Evolutionary conservation across 2,329 filamentous ascomycete species (phyloP).

Genomic region (Akanthomyces dipterigenus): DNA sequence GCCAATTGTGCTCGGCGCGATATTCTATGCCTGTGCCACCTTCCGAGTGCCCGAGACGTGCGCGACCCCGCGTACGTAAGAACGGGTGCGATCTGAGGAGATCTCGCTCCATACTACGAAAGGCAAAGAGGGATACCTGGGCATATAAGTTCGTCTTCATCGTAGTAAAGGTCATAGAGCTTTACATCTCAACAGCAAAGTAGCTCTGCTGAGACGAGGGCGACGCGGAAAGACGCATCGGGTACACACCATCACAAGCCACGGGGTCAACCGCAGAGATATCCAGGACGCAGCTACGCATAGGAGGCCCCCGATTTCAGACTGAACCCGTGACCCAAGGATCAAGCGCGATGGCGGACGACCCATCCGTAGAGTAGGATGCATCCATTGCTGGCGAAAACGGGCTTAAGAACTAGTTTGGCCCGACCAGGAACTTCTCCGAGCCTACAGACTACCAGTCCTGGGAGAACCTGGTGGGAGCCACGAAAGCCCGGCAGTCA

Average conservation of each 20-base stretch:
- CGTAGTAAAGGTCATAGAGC: conserved; percentile 35
- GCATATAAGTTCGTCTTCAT: conserved; percentile 33
- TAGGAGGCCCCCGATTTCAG: background rate
- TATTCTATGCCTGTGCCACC: conserved; percentile 7
- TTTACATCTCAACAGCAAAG: conserved; percentile 27
- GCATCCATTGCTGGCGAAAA: background rate
- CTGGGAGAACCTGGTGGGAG: conserved; percentile 18
- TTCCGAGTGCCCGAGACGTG: conserved; percentile 13
- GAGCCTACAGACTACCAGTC: conserved; percentile 19
- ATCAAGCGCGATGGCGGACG: background rate
- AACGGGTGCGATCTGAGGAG: conserved; percentile 21
- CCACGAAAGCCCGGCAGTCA: conserved; percentile 9
- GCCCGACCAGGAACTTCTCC: conserved; percentile 10
- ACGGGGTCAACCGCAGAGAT: background rate
- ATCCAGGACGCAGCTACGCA: background rate
- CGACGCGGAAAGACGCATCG: background rate
- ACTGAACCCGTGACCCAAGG: background rate
- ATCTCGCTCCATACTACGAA: conserved; percentile 34
- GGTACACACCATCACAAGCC: background rate
- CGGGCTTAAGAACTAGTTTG: conserved; percentile 3
- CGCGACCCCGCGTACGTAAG: conserved; percentile 21
- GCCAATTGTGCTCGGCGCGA: conserved; percentile 11
- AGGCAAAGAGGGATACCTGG: conserved; percentile 33
- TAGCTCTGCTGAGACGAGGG: conserved; percentile 10
- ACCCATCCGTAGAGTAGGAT: background rate